Evolutionary conservation across 2,329 filamentous ascomycete species (phyloP).

Genomic region (Chalaropsis ovoidea): DNA sequence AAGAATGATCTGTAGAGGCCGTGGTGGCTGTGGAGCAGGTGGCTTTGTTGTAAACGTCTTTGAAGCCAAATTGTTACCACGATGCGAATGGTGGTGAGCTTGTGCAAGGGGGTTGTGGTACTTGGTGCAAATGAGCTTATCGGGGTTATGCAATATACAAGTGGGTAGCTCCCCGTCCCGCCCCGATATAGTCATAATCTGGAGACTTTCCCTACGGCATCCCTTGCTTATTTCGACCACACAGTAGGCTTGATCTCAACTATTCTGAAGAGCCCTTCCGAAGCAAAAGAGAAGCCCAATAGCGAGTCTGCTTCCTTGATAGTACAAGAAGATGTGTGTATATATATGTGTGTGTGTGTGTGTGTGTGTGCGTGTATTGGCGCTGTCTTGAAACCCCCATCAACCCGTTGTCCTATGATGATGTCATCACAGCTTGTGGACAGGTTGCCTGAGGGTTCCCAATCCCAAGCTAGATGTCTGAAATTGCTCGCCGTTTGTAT

Average conservation of each 20-base stretch:
- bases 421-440: neutral
- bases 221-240: too few relatives aligned
- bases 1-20: neutral
- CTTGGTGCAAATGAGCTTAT: neutral
- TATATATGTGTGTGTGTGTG: too few relatives aligned
- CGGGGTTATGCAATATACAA: conserved; percentile 12
- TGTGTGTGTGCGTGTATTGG: too few relatives aligned
- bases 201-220: neutral
- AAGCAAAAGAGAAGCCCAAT: too few relatives aligned
- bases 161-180: neutral
- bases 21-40: neutral
- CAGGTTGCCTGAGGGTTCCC: neutral
- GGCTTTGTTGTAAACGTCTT: neutral
- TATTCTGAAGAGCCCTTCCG: too few relatives aligned
- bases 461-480: too few relatives aligned
- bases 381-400: neutral
- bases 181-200: neutral
- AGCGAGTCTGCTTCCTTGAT: too few relatives aligned
- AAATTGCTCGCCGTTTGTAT: too few relatives aligned
- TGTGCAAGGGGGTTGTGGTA: neutral
- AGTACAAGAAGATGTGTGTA: too few relatives aligned
- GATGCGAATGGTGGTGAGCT: conserved; percentile 6
- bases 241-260: too few relatives aligned
- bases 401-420: neutral
- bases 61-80: conserved; percentile 1